Conservation (phyloP, 2,329 filamentous ascomycete genomes). For the Colletotrichum tanaceti region DNA sequence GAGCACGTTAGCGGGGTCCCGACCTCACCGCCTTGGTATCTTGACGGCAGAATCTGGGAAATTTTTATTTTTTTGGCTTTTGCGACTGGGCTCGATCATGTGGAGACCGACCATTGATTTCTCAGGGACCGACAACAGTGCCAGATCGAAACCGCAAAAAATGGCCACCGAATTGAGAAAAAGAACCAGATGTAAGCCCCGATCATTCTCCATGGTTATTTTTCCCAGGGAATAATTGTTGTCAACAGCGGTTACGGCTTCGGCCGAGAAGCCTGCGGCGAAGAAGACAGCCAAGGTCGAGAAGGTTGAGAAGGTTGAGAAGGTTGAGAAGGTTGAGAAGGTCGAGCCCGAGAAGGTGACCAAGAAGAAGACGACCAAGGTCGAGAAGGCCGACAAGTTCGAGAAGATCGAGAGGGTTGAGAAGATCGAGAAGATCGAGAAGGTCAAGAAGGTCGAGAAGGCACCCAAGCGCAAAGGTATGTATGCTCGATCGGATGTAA, state of each 20-base stretch:
- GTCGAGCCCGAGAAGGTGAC: conserved; percentile 31
- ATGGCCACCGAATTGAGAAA: conserved; percentile 61
- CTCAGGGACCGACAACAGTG: conserved; percentile 26
- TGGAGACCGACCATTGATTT: conserved; percentile 14
- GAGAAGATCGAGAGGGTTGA: conserved; percentile 32
- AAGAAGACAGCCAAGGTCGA: conserved; percentile 37
- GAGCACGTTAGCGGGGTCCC: conserved; percentile 26
- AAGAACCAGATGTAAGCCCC: conserved; percentile 48
- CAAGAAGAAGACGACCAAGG: conserved; percentile 45
- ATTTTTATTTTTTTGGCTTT: conserved; percentile 46
- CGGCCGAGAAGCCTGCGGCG: conserved; percentile 51
- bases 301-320: conserved; percentile 36
- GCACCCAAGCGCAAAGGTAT: conserved; percentile 53
- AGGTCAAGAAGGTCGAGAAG: conserved; percentile 48
- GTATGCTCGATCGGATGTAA: conserved; percentile 11
- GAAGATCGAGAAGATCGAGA: conserved; percentile 50
- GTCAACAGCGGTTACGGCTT: conserved; percentile 47
- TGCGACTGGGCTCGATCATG: conserved; percentile 26
- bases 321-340: conserved; percentile 37
- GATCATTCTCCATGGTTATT: background rate
- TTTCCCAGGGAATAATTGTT: background rate
- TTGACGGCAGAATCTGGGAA: conserved; percentile 41
- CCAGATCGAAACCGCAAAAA: conserved; percentile 38
- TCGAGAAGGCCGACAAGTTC: conserved; percentile 47
- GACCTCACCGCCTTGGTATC: conserved; percentile 33